Evolutionary conservation across 2,329 filamentous ascomycete species (phyloP).

Genomic region (Pestalotiopsis sp.): DNA sequence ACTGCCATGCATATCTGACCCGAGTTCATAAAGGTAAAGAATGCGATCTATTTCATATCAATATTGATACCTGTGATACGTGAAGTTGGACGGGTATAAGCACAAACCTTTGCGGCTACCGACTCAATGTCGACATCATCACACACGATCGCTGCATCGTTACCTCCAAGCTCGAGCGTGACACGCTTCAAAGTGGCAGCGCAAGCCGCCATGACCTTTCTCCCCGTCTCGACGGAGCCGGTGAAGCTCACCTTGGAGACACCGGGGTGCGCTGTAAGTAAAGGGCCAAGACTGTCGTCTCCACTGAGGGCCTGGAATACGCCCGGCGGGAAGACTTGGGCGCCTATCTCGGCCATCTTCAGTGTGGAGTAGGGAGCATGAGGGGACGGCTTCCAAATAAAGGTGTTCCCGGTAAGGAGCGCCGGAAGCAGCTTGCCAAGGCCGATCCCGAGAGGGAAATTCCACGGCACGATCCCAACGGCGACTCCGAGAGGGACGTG

Average conservation of each 20-base stretch:
- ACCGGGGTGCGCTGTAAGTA: constrained; percentile 53
- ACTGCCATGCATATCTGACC: constrained; percentile 59
- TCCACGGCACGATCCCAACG: neutral
- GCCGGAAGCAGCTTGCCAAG: neutral
- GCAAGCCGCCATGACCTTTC: constrained; percentile 51
- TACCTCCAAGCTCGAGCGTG: constrained; percentile 58
- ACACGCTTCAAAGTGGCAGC: constrained; percentile 55
- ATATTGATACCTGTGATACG: neutral
- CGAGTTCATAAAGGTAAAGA: constrained; percentile 53
- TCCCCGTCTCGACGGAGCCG: constrained; percentile 54
- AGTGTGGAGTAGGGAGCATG: constrained; percentile 57
- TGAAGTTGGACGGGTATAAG: neutral
- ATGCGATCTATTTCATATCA: constrained; percentile 27
- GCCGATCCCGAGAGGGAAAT: neutral
- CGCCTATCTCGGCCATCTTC: constrained; percentile 53
- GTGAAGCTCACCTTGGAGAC: constrained; percentile 64
- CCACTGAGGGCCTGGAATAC: constrained; percentile 59
- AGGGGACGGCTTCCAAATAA: constrained; percentile 51
- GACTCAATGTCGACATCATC: constrained; percentile 52
- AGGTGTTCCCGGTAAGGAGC: neutral
- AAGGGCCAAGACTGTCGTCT: constrained; percentile 54
- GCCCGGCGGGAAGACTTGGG: constrained; percentile 54
- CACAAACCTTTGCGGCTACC: constrained; percentile 41
- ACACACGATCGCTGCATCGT: constrained; percentile 57
- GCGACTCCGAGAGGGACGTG: constrained; percentile 1